Evolutionary conservation across 1,284 basidiomycete genomes (phyloP).

Genomic region (Cutaneotrichosporon cavernicola): DNA sequence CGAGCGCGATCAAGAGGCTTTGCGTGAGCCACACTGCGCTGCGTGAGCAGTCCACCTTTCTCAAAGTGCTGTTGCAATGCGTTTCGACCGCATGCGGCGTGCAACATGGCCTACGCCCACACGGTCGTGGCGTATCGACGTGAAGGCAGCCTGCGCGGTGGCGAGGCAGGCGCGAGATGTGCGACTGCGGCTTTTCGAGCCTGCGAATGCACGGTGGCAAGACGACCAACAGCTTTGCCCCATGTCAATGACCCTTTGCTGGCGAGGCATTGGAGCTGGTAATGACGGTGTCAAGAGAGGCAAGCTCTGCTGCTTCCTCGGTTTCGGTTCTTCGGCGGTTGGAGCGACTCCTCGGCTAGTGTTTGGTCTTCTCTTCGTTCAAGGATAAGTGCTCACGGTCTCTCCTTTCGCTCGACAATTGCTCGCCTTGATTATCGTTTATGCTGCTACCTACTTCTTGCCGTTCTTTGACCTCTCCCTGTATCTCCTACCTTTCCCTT

Average conservation of each 20-base stretch:
- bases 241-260: background rate
- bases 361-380: conserved; percentile 36
- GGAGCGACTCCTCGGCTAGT: conserved; percentile 12
- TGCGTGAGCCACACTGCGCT: background rate
- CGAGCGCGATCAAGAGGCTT: conserved; percentile 2
- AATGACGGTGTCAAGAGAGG: conserved; percentile 9
- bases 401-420: conserved; percentile 12
- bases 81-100: conserved; percentile 11
- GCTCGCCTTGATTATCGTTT: background rate
- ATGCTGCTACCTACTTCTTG: background rate
- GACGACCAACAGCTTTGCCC: conserved; percentile 5
- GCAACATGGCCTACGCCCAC: background rate
- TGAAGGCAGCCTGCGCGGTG: conserved; percentile 5
- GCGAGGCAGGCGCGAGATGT: conserved; percentile 1
- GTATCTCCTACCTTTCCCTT: background rate
- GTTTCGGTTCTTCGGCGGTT: conserved; percentile 11
- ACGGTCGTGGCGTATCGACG: conserved; percentile 2
- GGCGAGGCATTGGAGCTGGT: conserved; percentile 11
- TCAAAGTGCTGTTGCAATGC: conserved; percentile 6
- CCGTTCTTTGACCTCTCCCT: background rate
- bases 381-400: conserved; percentile 22
- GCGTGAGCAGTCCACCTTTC: background rate
- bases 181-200: conserved; percentile 9
- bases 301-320: conserved; percentile 6
- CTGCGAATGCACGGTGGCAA: conserved; percentile 10